Evolutionary conservation across 1,139 yeast species (phyloP), one percentile per base, ranked within the genome.

Genomic region (Hansenula lynferdii): DNA sequence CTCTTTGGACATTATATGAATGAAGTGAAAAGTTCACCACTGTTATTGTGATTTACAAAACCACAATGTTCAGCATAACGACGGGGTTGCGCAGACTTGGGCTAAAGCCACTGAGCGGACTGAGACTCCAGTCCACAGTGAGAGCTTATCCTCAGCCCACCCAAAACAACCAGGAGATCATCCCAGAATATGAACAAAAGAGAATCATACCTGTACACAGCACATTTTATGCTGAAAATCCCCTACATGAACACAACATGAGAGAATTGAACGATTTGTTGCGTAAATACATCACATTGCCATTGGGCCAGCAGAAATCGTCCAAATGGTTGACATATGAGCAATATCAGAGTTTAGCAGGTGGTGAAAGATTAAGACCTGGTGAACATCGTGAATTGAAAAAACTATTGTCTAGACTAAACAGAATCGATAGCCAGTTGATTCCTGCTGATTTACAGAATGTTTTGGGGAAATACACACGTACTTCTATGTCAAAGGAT

Each of bases 391-490:
- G 74, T 49, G 82, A 80, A 48, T 66, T 89, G 40, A 58, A 82
- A 26, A 65, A 67, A 24, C 53, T 80, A 18, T 72, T 89, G 53
- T 78, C 80, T 54, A 70, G 90, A 47, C 69, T 92, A 48, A 78
- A 85, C 57, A 62, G 77, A 19, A 87, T 92, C 40, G 96, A 90
- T 50, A 77, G 82, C 8, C 90, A 90, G 64, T 72, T 90, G 49
- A 77, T 80, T 69, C 90, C 94, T 8, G 69, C 67, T 16, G 95
- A 85, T 42, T 80, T 89, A 18, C 64, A 68, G 26, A 65, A 64
- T 5, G 66, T 72, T 5, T 64, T 90, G 49, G 56, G 70, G 10
- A 69, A 68, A 46, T 87, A 59, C 50, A 48, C 56, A 33, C 57
- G 59, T 47, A 54, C 62, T 15, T 44, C 60, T 19, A 49, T 45